phyloP scores from a whole-genome alignment of 2,329 filamentous ascomycete species.

The Claviceps capensis region DNA sequence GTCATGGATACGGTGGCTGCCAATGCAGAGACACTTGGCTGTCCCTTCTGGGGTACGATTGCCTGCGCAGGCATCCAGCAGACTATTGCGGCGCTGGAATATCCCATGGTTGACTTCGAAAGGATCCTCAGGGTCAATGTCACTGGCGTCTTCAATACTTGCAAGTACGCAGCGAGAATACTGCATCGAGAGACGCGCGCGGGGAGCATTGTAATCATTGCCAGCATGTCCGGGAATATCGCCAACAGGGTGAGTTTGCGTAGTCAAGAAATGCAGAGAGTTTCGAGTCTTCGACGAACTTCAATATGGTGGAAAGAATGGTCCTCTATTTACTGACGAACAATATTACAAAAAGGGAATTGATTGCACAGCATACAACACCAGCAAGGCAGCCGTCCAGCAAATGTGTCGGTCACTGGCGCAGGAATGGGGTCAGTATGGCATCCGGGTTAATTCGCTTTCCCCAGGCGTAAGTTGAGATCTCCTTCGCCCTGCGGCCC shows the following conservation, averaged over 20 bases:
- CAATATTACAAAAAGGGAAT: constrained; percentile 30
- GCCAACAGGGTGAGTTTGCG: constrained; percentile 46
- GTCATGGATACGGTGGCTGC: constrained; percentile 23
- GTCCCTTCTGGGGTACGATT: constrained; percentile 25
- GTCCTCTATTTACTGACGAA: not conserved
- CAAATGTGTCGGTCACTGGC: constrained; percentile 47
- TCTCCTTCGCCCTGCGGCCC: not conserved
- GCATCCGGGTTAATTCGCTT: constrained; percentile 52
- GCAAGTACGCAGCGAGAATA: constrained; percentile 74
- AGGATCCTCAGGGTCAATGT: constrained; percentile 76
- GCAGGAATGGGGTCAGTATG: constrained; percentile 46
- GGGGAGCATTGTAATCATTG: constrained; percentile 53
- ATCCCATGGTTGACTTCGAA: constrained; percentile 59
- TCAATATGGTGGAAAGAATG: too few species aligned
- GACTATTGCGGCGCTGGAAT: constrained; percentile 51
- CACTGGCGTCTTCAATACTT: constrained; percentile 75
- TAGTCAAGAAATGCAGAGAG: too few species aligned
- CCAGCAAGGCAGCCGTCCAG: constrained; percentile 47
- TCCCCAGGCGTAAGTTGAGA: constrained; percentile 37
- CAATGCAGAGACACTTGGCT: constrained; percentile 17
- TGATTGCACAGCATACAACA: constrained; percentile 49
- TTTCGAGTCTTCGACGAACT: too few species aligned
- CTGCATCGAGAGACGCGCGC: constrained; percentile 44
- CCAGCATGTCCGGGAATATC: constrained; percentile 55
- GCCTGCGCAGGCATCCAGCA: constrained; percentile 37